Base-by-base conservation (phyloP, 2,329 filamentous ascomycete species). In the Rugonectria rugulosa region DNA sequence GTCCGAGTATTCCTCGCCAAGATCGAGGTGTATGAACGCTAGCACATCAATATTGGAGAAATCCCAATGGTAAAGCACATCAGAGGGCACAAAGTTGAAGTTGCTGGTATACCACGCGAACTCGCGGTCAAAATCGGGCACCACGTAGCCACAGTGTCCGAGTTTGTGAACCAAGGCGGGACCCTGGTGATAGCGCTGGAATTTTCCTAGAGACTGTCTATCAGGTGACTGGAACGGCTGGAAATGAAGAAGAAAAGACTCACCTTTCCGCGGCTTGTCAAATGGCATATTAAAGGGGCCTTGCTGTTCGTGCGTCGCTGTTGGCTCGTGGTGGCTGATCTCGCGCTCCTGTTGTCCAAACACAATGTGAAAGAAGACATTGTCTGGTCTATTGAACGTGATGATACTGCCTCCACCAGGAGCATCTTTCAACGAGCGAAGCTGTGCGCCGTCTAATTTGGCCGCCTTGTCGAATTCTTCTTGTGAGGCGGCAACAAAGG, bases 11-110 rank as follows among this genome's bases (percentile, higher is more conserved):
- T 79, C 71, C 23, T 65, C 62, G 23, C 79, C 79, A 12, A 75
- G 73, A 61, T 78, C 65, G 2, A 81, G 69, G 4, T 79, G 77
- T 67, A 76, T 75, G 69, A 81, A 81, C 44, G 75, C 78, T 12
- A 74, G 68, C 65, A 79, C 71, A 57, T 79, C 29, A 2, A 19
- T 7, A 5, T 47, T 14, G 17, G 11, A 15, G 15, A n/a, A 6
- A 8, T 23, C 20, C 29, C 12, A 14, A 11, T 38, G 26, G 36
- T 56, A 51, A 9, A 46, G 29, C 8, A 56, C 21, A 34, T 56
- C 53, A 17, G 53, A 51, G 11, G 53, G 53, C 15, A 38, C 41
- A 15, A 56, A 37, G 24, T 50, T 45, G 32, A 56, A 43, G 24
- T 40, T 45, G 14, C 24, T 20, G 19, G 53, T 56, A 15, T 56